Conservation (phyloP, 805 yeast genomes). For the Wickerhamomyces tratensis region DNA sequence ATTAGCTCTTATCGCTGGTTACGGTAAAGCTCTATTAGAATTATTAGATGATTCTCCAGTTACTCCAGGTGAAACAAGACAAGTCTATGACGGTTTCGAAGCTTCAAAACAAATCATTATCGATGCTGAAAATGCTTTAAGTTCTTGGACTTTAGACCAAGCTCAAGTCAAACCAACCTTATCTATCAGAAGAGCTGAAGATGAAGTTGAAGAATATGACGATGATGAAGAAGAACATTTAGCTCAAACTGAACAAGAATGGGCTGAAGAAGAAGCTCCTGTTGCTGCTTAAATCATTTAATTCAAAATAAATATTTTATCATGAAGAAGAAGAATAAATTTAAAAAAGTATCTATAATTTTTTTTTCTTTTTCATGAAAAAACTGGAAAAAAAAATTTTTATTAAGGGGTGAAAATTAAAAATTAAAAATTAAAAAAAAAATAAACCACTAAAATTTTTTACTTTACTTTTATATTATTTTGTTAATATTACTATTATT, state of each 20-base stretch:
- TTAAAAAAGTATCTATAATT: too few relatives aligned
- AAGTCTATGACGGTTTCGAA: conserved; percentile 82
- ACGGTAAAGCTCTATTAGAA: conserved; percentile 81
- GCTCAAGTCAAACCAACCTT: conserved; percentile 80
- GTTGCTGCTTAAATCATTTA: conserved; percentile 8
- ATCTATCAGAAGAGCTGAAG: conserved; percentile 51
- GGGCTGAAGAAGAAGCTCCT: conserved; percentile 31
- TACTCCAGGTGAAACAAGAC: conserved; percentile 89
- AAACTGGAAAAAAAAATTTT: too few relatives aligned
- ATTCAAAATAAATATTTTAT: too few relatives aligned
- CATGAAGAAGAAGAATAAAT: too few relatives aligned
- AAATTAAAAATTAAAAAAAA: too few relatives aligned
- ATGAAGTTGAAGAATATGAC: conserved; percentile 40
- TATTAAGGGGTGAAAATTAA: too few relatives aligned
- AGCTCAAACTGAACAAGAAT: conserved; percentile 43
- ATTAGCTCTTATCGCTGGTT: conserved; percentile 78
- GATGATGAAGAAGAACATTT: conserved; percentile 40
- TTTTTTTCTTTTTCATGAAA: too few relatives aligned
- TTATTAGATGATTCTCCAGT: conserved; percentile 78
- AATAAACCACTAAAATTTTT: too few relatives aligned
- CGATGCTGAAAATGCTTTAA: conserved; percentile 77
- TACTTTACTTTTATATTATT: not conserved
- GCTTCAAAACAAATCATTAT: conserved; percentile 81
- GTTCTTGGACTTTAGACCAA: conserved; percentile 75
- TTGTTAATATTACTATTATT: too few relatives aligned